These are phyloP conservation scores for Yamadazyma dushanensis DNA, from an alignment of 1,139 yeast genomes.

Conservation along the genomic window DNA sequence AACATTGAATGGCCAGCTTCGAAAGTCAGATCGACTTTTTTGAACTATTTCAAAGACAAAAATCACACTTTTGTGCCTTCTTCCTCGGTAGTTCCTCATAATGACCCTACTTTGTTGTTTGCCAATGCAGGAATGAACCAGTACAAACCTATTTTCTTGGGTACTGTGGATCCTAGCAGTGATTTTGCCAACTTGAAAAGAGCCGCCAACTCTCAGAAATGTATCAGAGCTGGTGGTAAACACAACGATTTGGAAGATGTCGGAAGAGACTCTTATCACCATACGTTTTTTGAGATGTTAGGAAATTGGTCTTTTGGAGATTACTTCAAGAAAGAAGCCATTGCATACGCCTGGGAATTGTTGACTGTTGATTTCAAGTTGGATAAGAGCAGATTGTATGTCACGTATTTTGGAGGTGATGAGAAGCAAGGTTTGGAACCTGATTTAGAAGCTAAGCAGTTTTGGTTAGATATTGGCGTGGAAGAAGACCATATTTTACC, in stretches of 20 bases:
- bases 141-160: slow-evolving; percentile 93
- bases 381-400: slow-evolving; percentile 78
- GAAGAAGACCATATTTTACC: slow-evolving; percentile 90
- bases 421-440: slow-evolving; percentile 80
- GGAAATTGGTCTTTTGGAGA: slow-evolving; percentile 99
- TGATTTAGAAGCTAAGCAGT: slow-evolving; percentile 87
- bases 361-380: slow-evolving; percentile 82
- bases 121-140: slow-evolving; percentile 99
- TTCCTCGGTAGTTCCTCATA: slow-evolving; percentile 94
- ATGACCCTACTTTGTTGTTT: slow-evolving; percentile 92
- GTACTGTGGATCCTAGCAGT: slow-evolving; percentile 93
- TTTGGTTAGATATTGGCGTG: slow-evolving; percentile 88
- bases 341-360: slow-evolving; percentile 85
- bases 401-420: slow-evolving; percentile 95
- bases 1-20: slow-evolving; percentile 59
- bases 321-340: slow-evolving; percentile 93
- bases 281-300: slow-evolving; percentile 97
- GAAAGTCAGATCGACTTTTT: slow-evolving; percentile 82
- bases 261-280: slow-evolving; percentile 96
- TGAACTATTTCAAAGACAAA: slow-evolving; percentile 67
- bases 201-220: slow-evolving; percentile 94
- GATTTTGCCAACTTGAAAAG: slow-evolving; percentile 81
- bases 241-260: slow-evolving; percentile 98
- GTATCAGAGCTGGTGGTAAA: slow-evolving; percentile 99
- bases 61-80: slow-evolving; percentile 84